Evolutionary conservation across 2,329 filamentous ascomycete species (phyloP).

Genomic region (Huntiella savannae): DNA sequence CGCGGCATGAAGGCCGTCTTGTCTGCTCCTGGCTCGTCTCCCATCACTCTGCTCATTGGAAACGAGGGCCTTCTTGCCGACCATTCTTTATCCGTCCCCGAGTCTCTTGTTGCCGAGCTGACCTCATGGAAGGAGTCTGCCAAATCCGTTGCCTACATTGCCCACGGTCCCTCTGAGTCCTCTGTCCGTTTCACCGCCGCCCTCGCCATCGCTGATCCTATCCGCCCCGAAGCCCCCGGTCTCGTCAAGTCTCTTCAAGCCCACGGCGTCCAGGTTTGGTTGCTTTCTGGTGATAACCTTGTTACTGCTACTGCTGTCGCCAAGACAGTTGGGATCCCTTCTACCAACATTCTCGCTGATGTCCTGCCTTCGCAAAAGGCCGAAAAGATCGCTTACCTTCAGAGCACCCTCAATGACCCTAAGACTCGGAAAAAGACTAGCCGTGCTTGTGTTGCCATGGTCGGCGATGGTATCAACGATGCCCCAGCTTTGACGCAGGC

Average conservation of each 20-base stretch:
- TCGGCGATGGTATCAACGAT: slow-evolving; percentile 82
- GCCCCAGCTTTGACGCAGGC: slow-evolving; percentile 62
- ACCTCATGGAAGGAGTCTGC: slow-evolving; percentile 41
- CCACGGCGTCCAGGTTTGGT: slow-evolving; percentile 59
- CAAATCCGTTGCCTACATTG: slow-evolving; percentile 44
- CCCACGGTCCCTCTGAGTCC: slow-evolving; percentile 19
- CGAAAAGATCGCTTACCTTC: slow-evolving; percentile 46
- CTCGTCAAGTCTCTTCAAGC: slow-evolving; percentile 47
- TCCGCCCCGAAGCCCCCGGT: slow-evolving; percentile 50
- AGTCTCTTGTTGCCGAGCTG: slow-evolving; percentile 20
- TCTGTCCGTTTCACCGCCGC: slow-evolving; percentile 38
- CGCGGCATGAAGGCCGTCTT: slow-evolving; percentile 43
- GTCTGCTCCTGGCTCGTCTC: neutral
- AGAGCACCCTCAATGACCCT: slow-evolving; percentile 24
- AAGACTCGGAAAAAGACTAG: slow-evolving; percentile 11
- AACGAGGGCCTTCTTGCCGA: slow-evolving; percentile 52
- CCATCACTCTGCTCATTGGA: slow-evolving; percentile 42
- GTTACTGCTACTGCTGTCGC: slow-evolving; percentile 70
- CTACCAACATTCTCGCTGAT: slow-evolving; percentile 61
- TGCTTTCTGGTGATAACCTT: slow-evolving; percentile 84
- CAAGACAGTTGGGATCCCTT: slow-evolving; percentile 51
- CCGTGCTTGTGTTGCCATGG: slow-evolving; percentile 52
- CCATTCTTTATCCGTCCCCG: slow-evolving; percentile 23
- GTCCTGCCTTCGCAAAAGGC: slow-evolving; percentile 74
- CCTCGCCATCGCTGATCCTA: slow-evolving; percentile 63